Percentiles rank a stretch among this genome's conserved stretches.
Evolutionary conservation across 306 rosid genomes (phyloP).

Genomic region (Chamaecrista fasciculata): DNA sequence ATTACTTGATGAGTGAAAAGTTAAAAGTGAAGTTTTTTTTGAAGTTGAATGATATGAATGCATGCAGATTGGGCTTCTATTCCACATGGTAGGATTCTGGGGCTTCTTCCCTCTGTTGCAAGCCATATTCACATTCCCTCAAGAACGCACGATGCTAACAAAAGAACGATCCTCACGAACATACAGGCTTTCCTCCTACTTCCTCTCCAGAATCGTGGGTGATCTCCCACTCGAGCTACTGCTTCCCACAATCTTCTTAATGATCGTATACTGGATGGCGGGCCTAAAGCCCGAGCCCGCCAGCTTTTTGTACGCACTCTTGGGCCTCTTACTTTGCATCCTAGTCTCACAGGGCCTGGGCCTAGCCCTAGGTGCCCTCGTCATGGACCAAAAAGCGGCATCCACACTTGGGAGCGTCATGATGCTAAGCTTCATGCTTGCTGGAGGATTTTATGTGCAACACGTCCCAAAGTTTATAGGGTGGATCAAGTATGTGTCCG

Average conservation of each 20-base stretch:
- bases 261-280: conserved; percentile 61
- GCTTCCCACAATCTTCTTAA: conserved; percentile 51
- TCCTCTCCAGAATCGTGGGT: conserved; percentile 45
- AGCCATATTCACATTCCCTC: conserved; percentile 72
- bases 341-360: conserved; percentile 69
- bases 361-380: conserved; percentile 62
- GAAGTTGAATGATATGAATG: too few relatives aligned
- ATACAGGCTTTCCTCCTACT: conserved; percentile 71
- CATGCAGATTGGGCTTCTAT: conserved; percentile 63
- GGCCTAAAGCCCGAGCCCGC: conserved; percentile 33
- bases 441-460: conserved; percentile 64
- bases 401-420: conserved; percentile 60
- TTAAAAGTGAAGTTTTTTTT: too few relatives aligned
- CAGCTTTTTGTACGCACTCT: conserved; percentile 37
- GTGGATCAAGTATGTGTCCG: conserved; percentile 61
- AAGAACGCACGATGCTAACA: conserved; percentile 53
- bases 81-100: conserved; percentile 55
- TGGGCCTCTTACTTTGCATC: conserved; percentile 42
- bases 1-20: too few relatives aligned
- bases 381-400: conserved; percentile 56
- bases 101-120: conserved; percentile 48
- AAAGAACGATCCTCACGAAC: conserved; percentile 75
- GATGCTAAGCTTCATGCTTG: conserved; percentile 51
- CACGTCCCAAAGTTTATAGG: conserved; percentile 54
- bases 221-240: conserved; percentile 73